phyloP scores from a whole-genome alignment of 495 filamentous ascomycete genomes.

The Thermothielavioides terrestris region DNA sequence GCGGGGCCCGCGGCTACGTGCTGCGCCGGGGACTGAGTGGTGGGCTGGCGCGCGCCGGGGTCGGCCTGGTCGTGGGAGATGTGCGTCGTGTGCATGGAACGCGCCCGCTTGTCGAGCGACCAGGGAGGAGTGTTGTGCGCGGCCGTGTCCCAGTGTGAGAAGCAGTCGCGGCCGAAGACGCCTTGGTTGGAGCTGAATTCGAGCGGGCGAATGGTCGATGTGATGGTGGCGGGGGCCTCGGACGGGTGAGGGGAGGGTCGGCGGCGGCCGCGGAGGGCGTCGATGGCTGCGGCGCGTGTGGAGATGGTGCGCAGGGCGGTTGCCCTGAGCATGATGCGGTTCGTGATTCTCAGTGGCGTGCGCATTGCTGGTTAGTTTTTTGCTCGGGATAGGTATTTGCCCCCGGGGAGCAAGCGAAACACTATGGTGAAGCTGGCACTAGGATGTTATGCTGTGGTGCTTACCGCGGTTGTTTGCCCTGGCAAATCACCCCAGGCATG shows the following conservation, averaged over 20 bases:
- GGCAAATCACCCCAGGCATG: neutral
- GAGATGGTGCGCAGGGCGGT: neutral
- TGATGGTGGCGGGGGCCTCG: neutral
- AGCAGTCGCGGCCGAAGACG: neutral
- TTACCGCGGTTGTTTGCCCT: neutral
- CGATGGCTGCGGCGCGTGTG: neutral
- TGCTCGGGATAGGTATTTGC: too few relatives aligned
- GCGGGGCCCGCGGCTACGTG: neutral
- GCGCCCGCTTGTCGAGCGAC: neutral
- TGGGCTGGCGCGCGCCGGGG: too few relatives aligned
- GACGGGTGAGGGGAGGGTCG: neutral
- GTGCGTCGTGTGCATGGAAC: slow-evolving; percentile 6
- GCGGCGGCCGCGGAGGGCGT: neutral
- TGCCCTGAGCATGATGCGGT: neutral
- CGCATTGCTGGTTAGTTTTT: neutral
- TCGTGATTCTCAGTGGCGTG: neutral
- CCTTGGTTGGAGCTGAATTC: neutral
- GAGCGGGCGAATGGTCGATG: neutral
- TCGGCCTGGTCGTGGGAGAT: slow-evolving; percentile 10
- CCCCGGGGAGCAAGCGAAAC: too few relatives aligned
- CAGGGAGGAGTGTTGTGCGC: neutral
- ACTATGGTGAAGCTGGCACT: too few relatives aligned
- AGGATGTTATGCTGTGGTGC: too few relatives aligned
- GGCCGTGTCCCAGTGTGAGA: neutral
- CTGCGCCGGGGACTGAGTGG: too few relatives aligned